phyloP scores from a whole-genome alignment of 768 basidiomycete genomes.

The Mycena amicta region DNA sequence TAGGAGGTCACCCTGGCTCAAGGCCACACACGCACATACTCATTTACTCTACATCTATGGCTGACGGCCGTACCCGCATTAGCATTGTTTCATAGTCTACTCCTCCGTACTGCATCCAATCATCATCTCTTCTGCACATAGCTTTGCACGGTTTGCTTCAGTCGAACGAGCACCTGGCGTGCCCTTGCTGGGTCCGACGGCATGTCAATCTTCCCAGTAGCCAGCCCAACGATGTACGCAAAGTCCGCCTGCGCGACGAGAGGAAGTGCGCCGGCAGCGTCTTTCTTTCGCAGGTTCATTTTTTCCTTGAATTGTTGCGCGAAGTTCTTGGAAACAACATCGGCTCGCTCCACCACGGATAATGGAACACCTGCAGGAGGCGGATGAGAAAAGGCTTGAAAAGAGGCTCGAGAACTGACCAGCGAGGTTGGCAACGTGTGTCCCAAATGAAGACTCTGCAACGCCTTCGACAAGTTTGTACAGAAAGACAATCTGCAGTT shows the following conservation, averaged over 20 bases:
- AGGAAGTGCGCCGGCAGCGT: conserved; percentile 63
- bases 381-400: neutral
- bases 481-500: conserved; percentile 73
- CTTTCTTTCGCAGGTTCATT: conserved; percentile 60
- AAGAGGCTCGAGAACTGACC: conserved; percentile 39
- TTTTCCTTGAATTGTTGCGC: conserved; percentile 85
- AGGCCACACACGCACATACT: conserved; percentile 21
- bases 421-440: conserved; percentile 93
- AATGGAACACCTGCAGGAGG: conserved; percentile 54
- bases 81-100: neutral
- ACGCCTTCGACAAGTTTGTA: conserved; percentile 91
- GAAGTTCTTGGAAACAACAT: conserved; percentile 83
- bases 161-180: conserved; percentile 52
- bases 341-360: conserved; percentile 86
- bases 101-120: neutral
- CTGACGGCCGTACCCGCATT: neutral
- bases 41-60: conserved; percentile 1
- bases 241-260: conserved; percentile 90
- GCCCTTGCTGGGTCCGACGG: conserved; percentile 56
- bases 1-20: conserved; percentile 24
- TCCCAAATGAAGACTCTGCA: conserved; percentile 89
- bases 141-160: conserved; percentile 45
- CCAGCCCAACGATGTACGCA: conserved; percentile 70
- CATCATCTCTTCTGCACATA: conserved; percentile 7
- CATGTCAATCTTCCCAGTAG: conserved; percentile 51